Evolutionary conservation across 2,329 filamentous ascomycete species (phyloP).

Genomic region (Alternaria dauci): DNA sequence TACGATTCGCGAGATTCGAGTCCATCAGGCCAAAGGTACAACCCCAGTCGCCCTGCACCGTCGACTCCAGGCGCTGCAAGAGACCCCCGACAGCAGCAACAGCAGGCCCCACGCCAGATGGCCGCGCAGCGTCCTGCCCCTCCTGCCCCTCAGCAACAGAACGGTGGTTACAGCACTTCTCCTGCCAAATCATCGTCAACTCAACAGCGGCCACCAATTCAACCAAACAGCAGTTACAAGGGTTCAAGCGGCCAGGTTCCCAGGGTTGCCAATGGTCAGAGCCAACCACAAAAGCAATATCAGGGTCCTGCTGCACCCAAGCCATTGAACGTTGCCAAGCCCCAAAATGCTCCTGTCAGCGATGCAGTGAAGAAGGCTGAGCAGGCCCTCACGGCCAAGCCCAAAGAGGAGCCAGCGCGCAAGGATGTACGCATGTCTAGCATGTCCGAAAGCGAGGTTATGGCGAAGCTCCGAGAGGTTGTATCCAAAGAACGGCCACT

Average conservation of each 20-base stretch:
- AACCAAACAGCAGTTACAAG: slow-evolving; percentile 55
- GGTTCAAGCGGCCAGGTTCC: slow-evolving; percentile 51
- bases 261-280: slow-evolving; percentile 56
- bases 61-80: slow-evolving; percentile 69
- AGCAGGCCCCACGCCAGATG: slow-evolving; percentile 63
- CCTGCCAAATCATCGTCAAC: slow-evolving; percentile 39
- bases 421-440: slow-evolving; percentile 98
- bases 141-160: slow-evolving; percentile 65
- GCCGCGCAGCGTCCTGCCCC: slow-evolving; percentile 83
- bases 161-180: slow-evolving; percentile 40
- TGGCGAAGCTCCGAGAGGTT: slow-evolving; percentile 92
- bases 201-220: slow-evolving; percentile 49
- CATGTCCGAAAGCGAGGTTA: slow-evolving; percentile 96
- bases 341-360: slow-evolving; percentile 58
- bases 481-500: slow-evolving; percentile 96
- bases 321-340: slow-evolving; percentile 63
- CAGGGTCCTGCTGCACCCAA: slow-evolving; percentile 60
- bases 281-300: slow-evolving; percentile 45
- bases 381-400: slow-evolving; percentile 74
- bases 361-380: slow-evolving; percentile 90
- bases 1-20: slow-evolving; percentile 57
- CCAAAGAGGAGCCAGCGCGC: slow-evolving; percentile 78
- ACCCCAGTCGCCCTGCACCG: slow-evolving; percentile 85
- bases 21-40: slow-evolving; percentile 71
- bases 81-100: slow-evolving; percentile 53